Conservation (phyloP, 2,329 filamentous ascomycete species). For the Aspergillus uvarum region DNA sequence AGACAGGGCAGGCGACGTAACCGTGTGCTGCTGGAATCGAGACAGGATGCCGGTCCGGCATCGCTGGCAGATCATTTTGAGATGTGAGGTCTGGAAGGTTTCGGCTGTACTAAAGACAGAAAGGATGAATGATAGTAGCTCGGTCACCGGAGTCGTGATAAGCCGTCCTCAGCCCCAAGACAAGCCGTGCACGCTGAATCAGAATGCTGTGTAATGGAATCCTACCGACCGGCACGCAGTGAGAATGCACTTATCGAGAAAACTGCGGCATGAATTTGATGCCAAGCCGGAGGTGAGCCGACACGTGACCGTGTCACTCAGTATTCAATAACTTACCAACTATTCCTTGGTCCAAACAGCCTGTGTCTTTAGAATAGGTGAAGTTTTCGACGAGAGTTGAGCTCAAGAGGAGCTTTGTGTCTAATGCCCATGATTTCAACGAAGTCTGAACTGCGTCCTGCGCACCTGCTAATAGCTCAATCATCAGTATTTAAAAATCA, state of each 20-base stretch:
- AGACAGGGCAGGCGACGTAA: constrained; percentile 30
- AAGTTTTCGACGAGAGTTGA: too few species aligned
- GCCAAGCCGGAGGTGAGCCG: constrained; percentile 33
- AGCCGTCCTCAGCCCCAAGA: not conserved
- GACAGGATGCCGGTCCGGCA: constrained; percentile 43
- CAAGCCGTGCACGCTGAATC: not conserved
- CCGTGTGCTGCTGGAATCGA: constrained; percentile 35
- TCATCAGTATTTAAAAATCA: not conserved
- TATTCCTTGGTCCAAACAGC: not conserved
- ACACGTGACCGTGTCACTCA: constrained; percentile 27
- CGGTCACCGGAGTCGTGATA: not conserved
- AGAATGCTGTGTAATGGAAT: constrained; percentile 9
- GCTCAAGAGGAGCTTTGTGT: too few species aligned
- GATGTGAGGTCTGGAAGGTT: not conserved
- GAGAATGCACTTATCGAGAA: constrained; percentile 22
- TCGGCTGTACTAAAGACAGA: not conserved
- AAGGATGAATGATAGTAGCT: not conserved
- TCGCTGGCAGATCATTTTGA: constrained; percentile 42
- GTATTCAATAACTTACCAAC: not conserved
- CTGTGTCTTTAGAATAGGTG: not conserved
- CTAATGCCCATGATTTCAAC: not conserved
- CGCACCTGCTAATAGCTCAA: not conserved
- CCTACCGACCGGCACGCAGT: constrained; percentile 7
- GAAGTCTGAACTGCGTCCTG: not conserved
- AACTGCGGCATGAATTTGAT: constrained; percentile 39